These are phyloP conservation scores for Graphiopsis chlorocephala DNA, from an alignment of 2,329 filamentous ascomycete genomes.

Conservation along the genomic window DNA sequence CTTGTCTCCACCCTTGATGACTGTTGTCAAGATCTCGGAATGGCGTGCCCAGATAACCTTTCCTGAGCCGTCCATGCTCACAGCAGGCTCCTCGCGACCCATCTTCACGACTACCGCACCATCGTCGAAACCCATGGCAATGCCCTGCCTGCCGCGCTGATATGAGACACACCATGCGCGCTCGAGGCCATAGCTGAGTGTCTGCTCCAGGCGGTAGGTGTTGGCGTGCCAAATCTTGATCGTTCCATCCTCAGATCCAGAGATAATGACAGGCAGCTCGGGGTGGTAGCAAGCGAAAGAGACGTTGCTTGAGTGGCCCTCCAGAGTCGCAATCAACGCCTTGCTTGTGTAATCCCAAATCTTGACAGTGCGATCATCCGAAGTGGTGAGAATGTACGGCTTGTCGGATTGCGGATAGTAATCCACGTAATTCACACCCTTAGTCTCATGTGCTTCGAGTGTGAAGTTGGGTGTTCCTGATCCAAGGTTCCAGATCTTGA, in stretches of 20 bases:
- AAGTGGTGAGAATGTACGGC: conserved; percentile 89
- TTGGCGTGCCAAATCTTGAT: conserved; percentile 99
- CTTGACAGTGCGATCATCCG: conserved; percentile 94
- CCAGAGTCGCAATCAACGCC: conserved; percentile 90
- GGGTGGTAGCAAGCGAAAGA: conserved; percentile 98
- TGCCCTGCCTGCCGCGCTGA: conserved; percentile 88
- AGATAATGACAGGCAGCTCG: conserved; percentile 94
- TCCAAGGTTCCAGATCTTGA: conserved; percentile 97
- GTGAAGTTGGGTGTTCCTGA: conserved; percentile 95
- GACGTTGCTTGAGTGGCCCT: conserved; percentile 96
- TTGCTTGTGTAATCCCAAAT: conserved; percentile 99
- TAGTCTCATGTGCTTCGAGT: conserved; percentile 92
- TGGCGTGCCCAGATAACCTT: conserved; percentile 96
- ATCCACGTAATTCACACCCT: conserved; percentile 97
- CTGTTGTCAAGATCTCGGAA: conserved; percentile 89
- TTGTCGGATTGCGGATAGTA: conserved; percentile 70
- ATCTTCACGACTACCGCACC: conserved; percentile 97
- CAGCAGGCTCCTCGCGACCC: conserved; percentile 92
- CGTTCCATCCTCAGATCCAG: conserved; percentile 94
- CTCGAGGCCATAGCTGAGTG: conserved; percentile 91
- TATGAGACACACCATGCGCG: conserved; percentile 97
- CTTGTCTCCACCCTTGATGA: conserved; percentile 88
- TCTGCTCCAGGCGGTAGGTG: conserved; percentile 94
- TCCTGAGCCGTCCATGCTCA: conserved; percentile 93
- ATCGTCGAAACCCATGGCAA: conserved; percentile 96